Conservation (phyloP, 78 protist species). For the Acrasis kona region DNA sequence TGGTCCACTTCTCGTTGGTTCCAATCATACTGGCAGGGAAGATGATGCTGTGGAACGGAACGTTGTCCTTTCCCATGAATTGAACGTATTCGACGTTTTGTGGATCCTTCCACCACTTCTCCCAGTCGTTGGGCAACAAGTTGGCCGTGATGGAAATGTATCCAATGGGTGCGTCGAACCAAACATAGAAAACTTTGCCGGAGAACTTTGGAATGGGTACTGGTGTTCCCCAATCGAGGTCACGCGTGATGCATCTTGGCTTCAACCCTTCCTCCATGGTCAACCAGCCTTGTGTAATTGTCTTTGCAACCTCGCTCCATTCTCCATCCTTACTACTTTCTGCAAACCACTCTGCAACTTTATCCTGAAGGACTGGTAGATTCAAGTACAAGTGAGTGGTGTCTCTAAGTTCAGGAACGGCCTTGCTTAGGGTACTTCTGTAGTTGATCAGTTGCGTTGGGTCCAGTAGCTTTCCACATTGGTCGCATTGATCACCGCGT, state of each 20-base stretch:
- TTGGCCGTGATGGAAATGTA: slow-evolving; percentile 73
- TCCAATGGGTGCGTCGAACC: slow-evolving; percentile 91
- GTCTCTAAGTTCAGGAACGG: slow-evolving; percentile 31
- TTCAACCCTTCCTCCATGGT: slow-evolving; percentile 37
- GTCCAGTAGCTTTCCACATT: slow-evolving; percentile 51
- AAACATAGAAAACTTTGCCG: slow-evolving; percentile 78
- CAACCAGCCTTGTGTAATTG: slow-evolving; percentile 48
- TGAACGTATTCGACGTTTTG: slow-evolving; percentile 58
- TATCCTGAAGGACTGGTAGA: slow-evolving; percentile 41
- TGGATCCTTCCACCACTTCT: slow-evolving; percentile 78
- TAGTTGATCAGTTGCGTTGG: slow-evolving; percentile 54
- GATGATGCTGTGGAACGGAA: slow-evolving; percentile 77
- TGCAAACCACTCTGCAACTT: slow-evolving; percentile 22
- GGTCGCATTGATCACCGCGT: slow-evolving; percentile 88
- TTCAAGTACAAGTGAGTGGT: slow-evolving; percentile 62
- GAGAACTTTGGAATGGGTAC: slow-evolving; percentile 52
- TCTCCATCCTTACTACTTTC: neutral
- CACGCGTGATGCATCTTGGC: slow-evolving; percentile 81
- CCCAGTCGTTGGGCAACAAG: slow-evolving; percentile 64
- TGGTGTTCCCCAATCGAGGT: slow-evolving; percentile 80
- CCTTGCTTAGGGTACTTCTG: slow-evolving; percentile 29
- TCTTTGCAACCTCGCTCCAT: slow-evolving; percentile 40
- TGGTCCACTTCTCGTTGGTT: slow-evolving; percentile 8
- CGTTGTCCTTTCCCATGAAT: slow-evolving; percentile 80
- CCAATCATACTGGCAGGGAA: slow-evolving; percentile 77